A percentile compares a stretch with the other conserved stretches of the same genome.
These are phyloP conservation scores for Quercus suber DNA, from an alignment of 306 rosid species.

Conservation along the genomic window DNA sequence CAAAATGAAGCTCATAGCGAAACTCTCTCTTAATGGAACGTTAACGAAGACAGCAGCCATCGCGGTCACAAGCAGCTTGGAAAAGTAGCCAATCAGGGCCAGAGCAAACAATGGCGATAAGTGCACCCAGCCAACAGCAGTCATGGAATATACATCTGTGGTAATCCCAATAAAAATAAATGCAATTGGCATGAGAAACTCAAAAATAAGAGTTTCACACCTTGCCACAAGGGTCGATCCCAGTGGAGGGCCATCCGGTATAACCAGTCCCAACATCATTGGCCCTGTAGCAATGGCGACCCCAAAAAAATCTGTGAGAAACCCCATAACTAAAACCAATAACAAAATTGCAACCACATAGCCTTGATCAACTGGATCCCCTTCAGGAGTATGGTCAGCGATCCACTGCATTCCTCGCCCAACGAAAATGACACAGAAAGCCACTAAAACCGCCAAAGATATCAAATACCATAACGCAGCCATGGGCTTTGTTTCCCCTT, in stretches of 20 bases:
- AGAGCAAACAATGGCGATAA: slow-evolving; percentile 46
- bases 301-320: slow-evolving; percentile 56
- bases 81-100: slow-evolving; percentile 32
- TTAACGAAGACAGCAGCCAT: slow-evolving; percentile 27
- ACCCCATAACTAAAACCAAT: slow-evolving; percentile 41
- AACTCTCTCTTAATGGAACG: slow-evolving; percentile 51
- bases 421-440: slow-evolving; percentile 5
- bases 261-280: slow-evolving; percentile 54
- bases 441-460: background rate
- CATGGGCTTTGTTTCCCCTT: slow-evolving; percentile 19
- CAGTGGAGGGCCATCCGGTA: slow-evolving; percentile 77
- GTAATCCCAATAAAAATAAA: slow-evolving; percentile 48
- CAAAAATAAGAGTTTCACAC: slow-evolving; percentile 34
- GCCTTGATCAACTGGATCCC: slow-evolving; percentile 37
- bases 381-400: slow-evolving; percentile 37
- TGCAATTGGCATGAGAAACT: slow-evolving; percentile 60
- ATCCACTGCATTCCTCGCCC: slow-evolving; percentile 41
- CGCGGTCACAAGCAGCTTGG: slow-evolving; percentile 38
- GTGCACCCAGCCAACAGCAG: slow-evolving; percentile 31
- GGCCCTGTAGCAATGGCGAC: slow-evolving; percentile 60
- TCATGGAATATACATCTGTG: slow-evolving; percentile 39
- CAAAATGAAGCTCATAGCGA: slow-evolving; percentile 49
- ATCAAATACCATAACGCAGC: slow-evolving; percentile 42
- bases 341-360: slow-evolving; percentile 36
- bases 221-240: slow-evolving; percentile 50